Conservation (phyloP, 768 basidiomycete species). For the Naganishia onofrii region DNA sequence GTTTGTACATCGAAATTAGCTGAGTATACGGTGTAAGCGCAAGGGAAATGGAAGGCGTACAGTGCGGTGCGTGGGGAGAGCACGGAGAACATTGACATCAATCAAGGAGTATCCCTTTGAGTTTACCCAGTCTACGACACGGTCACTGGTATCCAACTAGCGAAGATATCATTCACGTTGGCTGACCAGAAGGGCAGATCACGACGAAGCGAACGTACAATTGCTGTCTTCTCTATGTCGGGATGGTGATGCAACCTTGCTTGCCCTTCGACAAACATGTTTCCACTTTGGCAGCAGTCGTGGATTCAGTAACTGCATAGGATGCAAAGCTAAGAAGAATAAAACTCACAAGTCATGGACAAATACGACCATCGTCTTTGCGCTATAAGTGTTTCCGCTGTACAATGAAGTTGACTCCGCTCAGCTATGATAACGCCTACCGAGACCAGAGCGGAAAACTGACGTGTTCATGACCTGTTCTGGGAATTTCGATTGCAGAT, state of each 20-base stretch:
- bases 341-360: conserved; percentile 86
- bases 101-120: conserved; percentile 68
- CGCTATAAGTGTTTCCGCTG: conserved; percentile 71
- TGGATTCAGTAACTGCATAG: neutral
- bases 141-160: conserved; percentile 80
- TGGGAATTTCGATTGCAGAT: conserved; percentile 69
- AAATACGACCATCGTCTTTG: conserved; percentile 75
- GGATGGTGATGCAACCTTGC: conserved; percentile 13
- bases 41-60: conserved; percentile 29
- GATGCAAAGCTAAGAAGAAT: neutral
- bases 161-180: neutral
- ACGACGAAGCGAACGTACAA: neutral
- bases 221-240: conserved; percentile 18
- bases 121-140: conserved; percentile 73
- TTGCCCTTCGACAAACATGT: conserved; percentile 22
- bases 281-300: conserved; percentile 1
- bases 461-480: conserved; percentile 83
- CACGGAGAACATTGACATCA: conserved; percentile 73
- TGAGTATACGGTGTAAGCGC: no score
- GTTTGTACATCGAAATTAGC: no score
- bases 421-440: neutral
- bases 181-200: no score
- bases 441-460: neutral
- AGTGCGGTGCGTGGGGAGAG: conserved; percentile 41
- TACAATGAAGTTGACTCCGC: neutral